Base-by-base conservation (phyloP, 208 protist species). In the Crithidia mellificae region DNA sequence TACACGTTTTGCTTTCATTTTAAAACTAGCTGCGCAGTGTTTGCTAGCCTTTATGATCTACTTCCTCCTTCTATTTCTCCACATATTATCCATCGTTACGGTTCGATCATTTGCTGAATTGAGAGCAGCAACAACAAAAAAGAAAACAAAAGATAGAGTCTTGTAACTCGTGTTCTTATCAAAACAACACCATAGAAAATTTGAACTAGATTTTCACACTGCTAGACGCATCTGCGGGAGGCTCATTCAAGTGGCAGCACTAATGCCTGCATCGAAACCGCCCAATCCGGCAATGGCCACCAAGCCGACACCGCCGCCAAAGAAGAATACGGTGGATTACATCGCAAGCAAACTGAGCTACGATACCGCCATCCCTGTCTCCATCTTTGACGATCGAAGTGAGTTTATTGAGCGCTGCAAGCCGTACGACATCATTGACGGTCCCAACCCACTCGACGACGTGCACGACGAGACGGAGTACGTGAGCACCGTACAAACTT, bases 391-490 rank as follows among this genome's bases (percentile, higher is more conserved):
- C 11, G 59, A 83, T 50, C 63, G 72, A 20, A 69, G 61, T 17
- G 61, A 72, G 27, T 88, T 83, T 39, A 32, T 72, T 17, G 57
- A 72, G 24, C 68, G 72, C 27, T 90, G 74, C 61, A 88, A 91
- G 52, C 80, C 75, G 4, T 91, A 78, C 49, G 74, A 84, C 58
- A 88, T 93, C 54, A 88, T 93, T 46, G 82, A 84, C 22, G 87
- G 81, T 0, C 68, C 63, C 14, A 81, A 88, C 54, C 82, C 79
- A 0, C 77, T 86, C 49, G 80, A 81, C 30, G 76, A 81, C 17
- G 29, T 38, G 0, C 63, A 58, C 39, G 51, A 72, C 11, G 39
- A 59, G 17, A 7, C 27, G 0, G 24, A 43, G 22, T n/a, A 12
- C 17, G 6, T n/a, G 8, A 17, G 2, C 19, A 3, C 55, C 4